Evolutionary conservation across 495 filamentous ascomycete genomes (phyloP).

Genomic region (Talaromyces ruber): DNA sequence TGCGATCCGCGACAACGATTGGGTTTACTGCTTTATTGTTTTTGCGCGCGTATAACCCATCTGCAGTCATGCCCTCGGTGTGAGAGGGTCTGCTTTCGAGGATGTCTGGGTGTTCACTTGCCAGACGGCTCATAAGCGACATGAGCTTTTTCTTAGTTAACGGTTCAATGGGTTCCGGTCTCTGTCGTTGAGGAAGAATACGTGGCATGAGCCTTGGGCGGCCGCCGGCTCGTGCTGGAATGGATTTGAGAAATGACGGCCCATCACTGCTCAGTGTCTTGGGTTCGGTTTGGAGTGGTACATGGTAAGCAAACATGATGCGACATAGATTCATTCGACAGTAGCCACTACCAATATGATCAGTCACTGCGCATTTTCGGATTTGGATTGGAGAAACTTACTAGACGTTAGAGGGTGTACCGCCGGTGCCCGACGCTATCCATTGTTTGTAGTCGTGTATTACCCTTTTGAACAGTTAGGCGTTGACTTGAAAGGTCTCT

Average conservation of each 20-base stretch:
- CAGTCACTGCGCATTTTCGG: not conserved
- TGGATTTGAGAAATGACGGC: constrained; percentile 1
- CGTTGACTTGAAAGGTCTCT: not conserved
- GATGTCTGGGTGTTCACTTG: not conserved
- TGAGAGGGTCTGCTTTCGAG: not conserved
- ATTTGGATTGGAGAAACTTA: not conserved
- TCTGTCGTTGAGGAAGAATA: constrained; percentile 3
- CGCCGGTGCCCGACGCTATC: constrained; percentile 4
- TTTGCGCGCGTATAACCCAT: not conserved
- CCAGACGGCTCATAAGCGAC: not conserved
- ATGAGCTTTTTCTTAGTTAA: not conserved
- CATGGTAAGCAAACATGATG: constrained; percentile 2
- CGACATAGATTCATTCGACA: constrained; percentile 2
- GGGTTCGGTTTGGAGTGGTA: not conserved
- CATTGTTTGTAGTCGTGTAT: constrained; percentile 4
- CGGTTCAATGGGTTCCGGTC: not conserved
- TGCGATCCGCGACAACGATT: not conserved
- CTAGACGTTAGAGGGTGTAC: constrained; percentile 3
- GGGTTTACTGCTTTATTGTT: not conserved
- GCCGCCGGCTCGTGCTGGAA: not conserved
- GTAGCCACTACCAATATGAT: not conserved
- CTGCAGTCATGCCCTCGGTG: not conserved
- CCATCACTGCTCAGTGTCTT: not conserved
- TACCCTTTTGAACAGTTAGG: not conserved
- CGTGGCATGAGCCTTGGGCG: constrained; percentile 2